Evolutionary conservation across 2,329 filamentous ascomycete species (phyloP).

Genomic region (Xylariaceae sp.): DNA sequence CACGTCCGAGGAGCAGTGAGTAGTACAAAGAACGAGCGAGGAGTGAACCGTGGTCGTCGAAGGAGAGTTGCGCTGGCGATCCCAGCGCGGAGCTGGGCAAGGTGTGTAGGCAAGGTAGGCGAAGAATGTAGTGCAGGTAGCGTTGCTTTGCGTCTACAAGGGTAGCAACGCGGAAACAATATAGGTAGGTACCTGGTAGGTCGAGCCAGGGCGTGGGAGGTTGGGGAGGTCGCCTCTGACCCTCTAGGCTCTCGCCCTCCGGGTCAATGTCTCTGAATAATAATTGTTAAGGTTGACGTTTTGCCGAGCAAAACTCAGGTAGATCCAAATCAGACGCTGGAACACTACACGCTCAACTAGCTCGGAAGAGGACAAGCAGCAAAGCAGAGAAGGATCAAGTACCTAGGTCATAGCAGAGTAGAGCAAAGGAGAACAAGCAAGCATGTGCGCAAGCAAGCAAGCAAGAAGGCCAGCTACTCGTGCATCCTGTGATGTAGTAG

Average conservation of each 20-base stretch:
- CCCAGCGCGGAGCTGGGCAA: conserved; percentile 2
- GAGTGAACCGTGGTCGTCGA: conserved; percentile 11
- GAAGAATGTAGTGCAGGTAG: conserved; percentile 12
- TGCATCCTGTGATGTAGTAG: neutral
- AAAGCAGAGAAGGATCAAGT: too few relatives aligned
- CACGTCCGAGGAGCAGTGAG: conserved; percentile 18
- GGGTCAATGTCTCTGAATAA: neutral
- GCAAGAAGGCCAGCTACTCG: neutral
- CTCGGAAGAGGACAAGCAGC: too few relatives aligned
- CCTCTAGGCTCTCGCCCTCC: too few relatives aligned
- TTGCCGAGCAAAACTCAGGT: too few relatives aligned
- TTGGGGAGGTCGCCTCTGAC: too few relatives aligned
- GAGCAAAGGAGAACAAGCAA: neutral
- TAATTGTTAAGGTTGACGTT: neutral
- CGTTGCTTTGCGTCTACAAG: conserved; percentile 26
- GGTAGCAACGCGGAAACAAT: conserved; percentile 1
- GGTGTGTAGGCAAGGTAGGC: too few relatives aligned
- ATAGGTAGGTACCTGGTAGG: conserved; percentile 6
- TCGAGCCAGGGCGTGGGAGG: conserved; percentile 8
- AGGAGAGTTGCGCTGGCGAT: conserved; percentile 14
- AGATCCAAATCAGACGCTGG: too few relatives aligned
- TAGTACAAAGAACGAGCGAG: conserved; percentile 25
- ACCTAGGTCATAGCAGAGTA: too few relatives aligned
- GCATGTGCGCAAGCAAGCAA: neutral
- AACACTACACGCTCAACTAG: too few relatives aligned